These are phyloP conservation scores for Ogataea hybrid DNA, from an alignment of 1,139 yeast genomes.

Conservation along the genomic window DNA sequence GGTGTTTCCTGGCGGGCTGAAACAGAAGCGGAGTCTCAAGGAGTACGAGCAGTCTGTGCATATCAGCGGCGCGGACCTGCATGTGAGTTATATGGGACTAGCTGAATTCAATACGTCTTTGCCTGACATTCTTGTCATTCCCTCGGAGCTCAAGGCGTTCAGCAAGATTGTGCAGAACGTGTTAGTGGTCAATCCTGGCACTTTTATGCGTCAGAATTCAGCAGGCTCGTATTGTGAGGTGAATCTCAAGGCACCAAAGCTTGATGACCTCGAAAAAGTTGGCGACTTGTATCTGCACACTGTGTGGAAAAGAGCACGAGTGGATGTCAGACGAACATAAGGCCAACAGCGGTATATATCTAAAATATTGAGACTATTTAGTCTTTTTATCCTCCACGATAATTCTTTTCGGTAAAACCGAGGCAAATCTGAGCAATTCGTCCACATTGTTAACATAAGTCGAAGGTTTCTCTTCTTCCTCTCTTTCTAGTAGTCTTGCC, in stretches of 20 bases:
- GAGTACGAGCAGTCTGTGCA: conserved; percentile 38
- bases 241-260: conserved; percentile 49
- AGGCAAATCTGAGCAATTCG: conserved; percentile 18
- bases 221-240: conserved; percentile 72
- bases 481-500: conserved; percentile 9
- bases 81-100: conserved; percentile 77
- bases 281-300: conserved; percentile 57
- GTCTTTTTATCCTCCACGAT: conserved; percentile 13
- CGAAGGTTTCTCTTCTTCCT: conserved; percentile 5
- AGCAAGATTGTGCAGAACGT: conserved; percentile 80
- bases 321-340: conserved; percentile 59
- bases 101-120: conserved; percentile 71
- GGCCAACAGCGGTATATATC: conserved; percentile 1
- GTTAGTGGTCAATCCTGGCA: conserved; percentile 80
- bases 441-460: conserved; percentile 20
- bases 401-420: conserved; percentile 15
- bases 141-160: conserved; percentile 72
- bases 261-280: conserved; percentile 42
- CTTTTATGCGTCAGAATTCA: conserved; percentile 54
- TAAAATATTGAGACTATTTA: conserved; percentile 3
- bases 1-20: conserved; percentile 63
- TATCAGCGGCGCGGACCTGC: conserved; percentile 65
- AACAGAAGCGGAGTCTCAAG: conserved; percentile 13
- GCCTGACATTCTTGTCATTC: conserved; percentile 80
- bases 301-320: conserved; percentile 74